Base-by-base conservation (phyloP, 169 alveolate genomes). In the Cryptosporidium canis region DNA sequence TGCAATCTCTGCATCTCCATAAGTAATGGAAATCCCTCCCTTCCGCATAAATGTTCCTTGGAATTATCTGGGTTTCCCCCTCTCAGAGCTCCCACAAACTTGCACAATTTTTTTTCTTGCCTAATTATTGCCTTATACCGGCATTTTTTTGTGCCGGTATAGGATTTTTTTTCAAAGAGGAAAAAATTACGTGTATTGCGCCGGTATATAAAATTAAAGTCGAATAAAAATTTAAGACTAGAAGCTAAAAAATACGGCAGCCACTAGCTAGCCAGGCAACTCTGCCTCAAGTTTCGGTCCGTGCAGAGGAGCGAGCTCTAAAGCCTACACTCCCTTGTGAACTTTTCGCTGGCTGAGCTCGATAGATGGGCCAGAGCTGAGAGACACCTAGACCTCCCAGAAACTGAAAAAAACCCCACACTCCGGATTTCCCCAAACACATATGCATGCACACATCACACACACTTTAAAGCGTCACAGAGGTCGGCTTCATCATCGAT, bases 401-500 rank as follows among this genome's bases (percentile, higher is more conserved):
- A n/a, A n/a, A n/a, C n/a, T n/a, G n/a, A n/a, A n/a, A n/a, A n/a
- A n/a, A n/a, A n/a, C n/a, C n/a, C n/a, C n/a, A n/a, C n/a, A n/a
- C n/a, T n/a, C n/a, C n/a, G n/a, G n/a, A n/a, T n/a, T n/a, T n/a
- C n/a, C n/a, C n/a, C n/a, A n/a, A n/a, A n/a, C n/a, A n/a, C n/a
- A n/a, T n/a, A n/a, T n/a, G n/a, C n/a, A n/a, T n/a, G n/a, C n/a
- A n/a, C n/a, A n/a, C n/a, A n/a, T n/a, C n/a, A n/a, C n/a, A n/a
- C n/a, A n/a, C n/a, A 14, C 24, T 43, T 37, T 77, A 77, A 7
- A 77, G 53, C 9, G 87, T 58, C 3, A 77, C 64, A 18, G 72
- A 77, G 21, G 72, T 77, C 14, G 87, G 87, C 33, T 77, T 77
- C 87, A 77, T 77, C 43, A 55, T 12, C 11, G 77, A 43, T 24